A percentile compares a stretch with the other conserved stretches of the same genome.
phyloP scores from a whole-genome alignment of 2,329 filamentous ascomycete genomes.

The Paraconiothyrium sp. region DNA sequence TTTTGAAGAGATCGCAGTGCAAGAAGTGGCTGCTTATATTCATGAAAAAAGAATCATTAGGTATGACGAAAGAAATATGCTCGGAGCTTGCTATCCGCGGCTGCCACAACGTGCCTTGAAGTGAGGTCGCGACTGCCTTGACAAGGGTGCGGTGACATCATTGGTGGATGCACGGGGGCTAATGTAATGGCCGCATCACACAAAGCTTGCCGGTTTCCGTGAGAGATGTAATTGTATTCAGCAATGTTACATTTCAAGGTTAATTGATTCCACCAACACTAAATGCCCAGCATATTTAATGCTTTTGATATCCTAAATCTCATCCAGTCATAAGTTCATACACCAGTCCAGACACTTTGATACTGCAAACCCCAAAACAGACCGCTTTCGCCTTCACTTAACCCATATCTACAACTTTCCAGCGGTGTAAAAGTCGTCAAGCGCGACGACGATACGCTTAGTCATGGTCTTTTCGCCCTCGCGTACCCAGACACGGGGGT shows the following conservation, averaged over 20 bases:
- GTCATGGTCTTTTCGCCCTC: slow-evolving; percentile 97
- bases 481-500: slow-evolving; percentile 93
- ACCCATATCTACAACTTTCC: slow-evolving; percentile 71
- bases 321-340: slow-evolving; percentile 23
- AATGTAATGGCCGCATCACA: not conserved
- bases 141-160: slow-evolving; percentile 12
- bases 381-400: not conserved
- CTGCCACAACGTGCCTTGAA: not conserved
- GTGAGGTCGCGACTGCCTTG: slow-evolving; percentile 1
- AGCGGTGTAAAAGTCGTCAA: slow-evolving; percentile 91
- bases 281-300: not conserved
- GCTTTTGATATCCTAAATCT: slow-evolving; percentile 8
- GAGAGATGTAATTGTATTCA: not conserved
- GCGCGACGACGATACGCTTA: slow-evolving; percentile 76
- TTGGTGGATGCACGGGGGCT: not conserved
- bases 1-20: not conserved
- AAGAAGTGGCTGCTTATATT: too few species aligned
- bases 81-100: slow-evolving; percentile 7
- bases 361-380: not conserved
- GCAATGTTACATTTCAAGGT: slow-evolving; percentile 11
- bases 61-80: slow-evolving; percentile 12
- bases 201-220: not conserved
- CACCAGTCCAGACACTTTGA: slow-evolving; percentile 20
- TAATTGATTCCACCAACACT: slow-evolving; percentile 1
- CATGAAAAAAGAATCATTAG: not conserved